A percentile compares a stretch with the other conserved stretches of the same genome.
Evolutionary conservation across 345 rosid genomes (phyloP).

Genomic region (Euphorbia pulcherrima): DNA sequence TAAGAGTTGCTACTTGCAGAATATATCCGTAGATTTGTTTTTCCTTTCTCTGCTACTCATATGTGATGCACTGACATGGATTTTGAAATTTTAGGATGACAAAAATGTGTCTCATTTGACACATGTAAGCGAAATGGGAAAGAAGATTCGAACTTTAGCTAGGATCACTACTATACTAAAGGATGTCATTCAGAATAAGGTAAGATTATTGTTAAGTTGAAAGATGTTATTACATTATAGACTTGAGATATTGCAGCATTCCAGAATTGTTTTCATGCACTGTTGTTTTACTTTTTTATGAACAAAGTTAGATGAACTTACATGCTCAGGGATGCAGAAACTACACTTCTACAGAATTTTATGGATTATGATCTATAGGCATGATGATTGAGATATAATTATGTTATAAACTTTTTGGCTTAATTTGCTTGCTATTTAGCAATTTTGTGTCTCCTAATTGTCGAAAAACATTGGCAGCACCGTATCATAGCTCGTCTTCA

Average conservation of each 20-base stretch:
- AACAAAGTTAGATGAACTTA: background rate
- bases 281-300: too few relatives aligned
- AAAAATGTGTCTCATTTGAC: conserved; percentile 95
- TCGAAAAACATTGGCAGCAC: conserved; percentile 50
- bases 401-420: background rate
- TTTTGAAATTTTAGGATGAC: conserved; percentile 56
- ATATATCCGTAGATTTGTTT: background rate
- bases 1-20: background rate
- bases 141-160: conserved; percentile 77
- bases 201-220: conserved; percentile 17
- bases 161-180: conserved; percentile 89
- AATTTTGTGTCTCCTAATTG: background rate
- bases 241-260: background rate
- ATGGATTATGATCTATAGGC: background rate
- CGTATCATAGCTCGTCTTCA: conserved; percentile 97
- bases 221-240: background rate
- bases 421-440: background rate
- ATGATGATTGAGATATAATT: background rate
- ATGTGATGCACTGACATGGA: background rate
- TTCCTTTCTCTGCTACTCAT: background rate
- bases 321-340: background rate
- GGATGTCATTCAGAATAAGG: conserved; percentile 99
- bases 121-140: conserved; percentile 92
- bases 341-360: background rate
- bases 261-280: background rate